A percentile compares a stretch with the other conserved stretches of the same genome.
Evolutionary conservation across 176 grass and related monocot species (phyloP).

Genomic region (Avena sativa): DNA sequence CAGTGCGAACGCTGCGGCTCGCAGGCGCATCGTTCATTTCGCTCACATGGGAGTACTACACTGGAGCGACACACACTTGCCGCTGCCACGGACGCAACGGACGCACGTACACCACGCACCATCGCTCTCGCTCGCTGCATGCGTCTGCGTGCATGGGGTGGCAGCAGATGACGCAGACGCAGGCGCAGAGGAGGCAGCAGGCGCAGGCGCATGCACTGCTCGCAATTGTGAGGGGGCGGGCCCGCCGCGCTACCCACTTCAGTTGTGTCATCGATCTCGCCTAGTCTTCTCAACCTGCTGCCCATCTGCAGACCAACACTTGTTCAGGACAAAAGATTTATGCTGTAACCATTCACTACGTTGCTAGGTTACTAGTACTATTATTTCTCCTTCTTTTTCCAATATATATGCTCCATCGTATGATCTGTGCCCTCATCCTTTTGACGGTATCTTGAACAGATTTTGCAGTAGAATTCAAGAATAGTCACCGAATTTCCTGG

Average conservation of each 20-base stretch:
- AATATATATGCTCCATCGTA: not conserved
- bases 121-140: too few relatives aligned
- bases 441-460: not conserved
- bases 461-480: not conserved
- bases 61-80: slow-evolving; percentile 17
- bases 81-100: slow-evolving; percentile 28
- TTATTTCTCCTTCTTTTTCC: not conserved
- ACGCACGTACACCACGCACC: not conserved
- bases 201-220: slow-evolving; percentile 12
- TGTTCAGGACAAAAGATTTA: slow-evolving; percentile 29
- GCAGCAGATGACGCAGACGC: not conserved
- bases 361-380: not conserved
- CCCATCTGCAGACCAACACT: slow-evolving; percentile 11
- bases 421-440: not conserved
- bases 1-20: slow-evolving; percentile 24
- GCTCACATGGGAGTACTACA: not conserved
- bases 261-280: slow-evolving; percentile 59
- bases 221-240: slow-evolving; percentile 49
- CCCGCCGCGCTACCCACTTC: slow-evolving; percentile 51
- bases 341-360: slow-evolving; percentile 18
- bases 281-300: slow-evolving; percentile 54
- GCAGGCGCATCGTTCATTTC: not conserved
- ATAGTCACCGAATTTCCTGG: not conserved
- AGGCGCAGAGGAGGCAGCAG: not conserved
- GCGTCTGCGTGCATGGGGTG: not conserved